phyloP scores from a whole-genome alignment of 805 yeast species.

The Novakomyces olei region DNA sequence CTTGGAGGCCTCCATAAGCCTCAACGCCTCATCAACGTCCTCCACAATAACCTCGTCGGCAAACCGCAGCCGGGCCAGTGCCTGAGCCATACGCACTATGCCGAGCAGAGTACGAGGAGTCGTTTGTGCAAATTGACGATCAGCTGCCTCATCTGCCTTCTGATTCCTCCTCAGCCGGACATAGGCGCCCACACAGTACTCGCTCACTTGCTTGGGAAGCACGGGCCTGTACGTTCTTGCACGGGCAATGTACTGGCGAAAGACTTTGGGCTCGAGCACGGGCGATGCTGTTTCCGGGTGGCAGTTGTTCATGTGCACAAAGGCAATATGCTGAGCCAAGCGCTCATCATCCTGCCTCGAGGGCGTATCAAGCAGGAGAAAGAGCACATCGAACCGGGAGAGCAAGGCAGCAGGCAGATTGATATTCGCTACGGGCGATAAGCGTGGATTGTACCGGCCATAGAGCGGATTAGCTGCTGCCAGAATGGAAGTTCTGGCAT shows the following conservation, averaged over 20 bases:
- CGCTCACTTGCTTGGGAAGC: constrained; percentile 63
- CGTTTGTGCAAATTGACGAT: constrained; percentile 65
- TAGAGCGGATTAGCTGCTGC: constrained; percentile 98
- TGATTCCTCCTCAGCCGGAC: constrained; percentile 85
- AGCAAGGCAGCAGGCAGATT: constrained; percentile 89
- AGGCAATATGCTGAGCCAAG: constrained; percentile 83
- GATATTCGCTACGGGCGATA: constrained; percentile 86
- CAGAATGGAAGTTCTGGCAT: constrained; percentile 82
- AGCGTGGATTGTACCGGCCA: constrained; percentile 76
- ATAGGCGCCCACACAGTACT: constrained; percentile 65
- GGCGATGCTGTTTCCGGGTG: constrained; percentile 61
- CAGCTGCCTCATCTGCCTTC: constrained; percentile 52
- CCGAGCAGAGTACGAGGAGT: constrained; percentile 91
- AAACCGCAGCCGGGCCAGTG: constrained; percentile 74
- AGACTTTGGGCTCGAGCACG: constrained; percentile 56
- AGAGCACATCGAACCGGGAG: constrained; percentile 83
- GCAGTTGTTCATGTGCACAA: constrained; percentile 76
- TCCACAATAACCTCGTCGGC: constrained; percentile 43
- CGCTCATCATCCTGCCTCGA: constrained; percentile 56
- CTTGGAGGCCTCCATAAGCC: constrained; percentile 71
- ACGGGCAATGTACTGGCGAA: constrained; percentile 69
- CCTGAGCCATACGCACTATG: constrained; percentile 80
- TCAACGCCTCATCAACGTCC: constrained; percentile 89
- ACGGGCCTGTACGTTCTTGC: constrained; percentile 75
- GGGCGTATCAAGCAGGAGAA: constrained; percentile 69